A percentile compares a stretch with the other conserved stretches of the same genome.
Conservation (phyloP, 805 yeast species). For the Ogataea dorogensis region DNA sequence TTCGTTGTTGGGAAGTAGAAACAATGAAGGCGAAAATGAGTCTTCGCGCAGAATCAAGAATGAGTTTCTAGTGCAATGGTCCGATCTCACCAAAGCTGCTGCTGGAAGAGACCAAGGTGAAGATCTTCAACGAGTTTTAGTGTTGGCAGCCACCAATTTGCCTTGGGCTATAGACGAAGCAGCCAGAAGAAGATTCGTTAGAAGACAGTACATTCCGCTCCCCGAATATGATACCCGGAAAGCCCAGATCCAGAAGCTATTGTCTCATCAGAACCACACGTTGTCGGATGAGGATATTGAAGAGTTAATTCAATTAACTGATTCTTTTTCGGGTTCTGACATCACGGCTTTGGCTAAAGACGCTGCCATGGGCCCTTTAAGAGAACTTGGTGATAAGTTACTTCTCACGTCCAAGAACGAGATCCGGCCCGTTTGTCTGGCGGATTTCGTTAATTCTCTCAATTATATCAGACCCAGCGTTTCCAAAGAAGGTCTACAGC, state of each 20-base stretch:
- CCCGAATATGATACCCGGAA: constrained; percentile 84
- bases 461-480: constrained; percentile 86
- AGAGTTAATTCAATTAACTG: constrained; percentile 59
- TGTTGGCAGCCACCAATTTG: constrained; percentile 89
- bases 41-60: constrained; percentile 87
- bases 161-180: constrained; percentile 99
- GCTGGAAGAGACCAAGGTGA: constrained; percentile 61
- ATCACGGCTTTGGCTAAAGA: constrained; percentile 92
- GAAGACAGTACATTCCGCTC: constrained; percentile 89
- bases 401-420: constrained; percentile 66
- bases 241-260: constrained; percentile 64
- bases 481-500: constrained; percentile 69
- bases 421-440: constrained; percentile 70
- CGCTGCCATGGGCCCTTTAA: constrained; percentile 96
- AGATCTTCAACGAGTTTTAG: constrained; percentile 69
- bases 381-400: constrained; percentile 84
- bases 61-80: constrained; percentile 94
- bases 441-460: constrained; percentile 75
- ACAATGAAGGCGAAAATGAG: constrained; percentile 72
- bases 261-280: constrained; percentile 71
- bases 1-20: constrained; percentile 76
- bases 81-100: constrained; percentile 84
- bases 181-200: constrained; percentile 87
- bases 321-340: constrained; percentile 82
- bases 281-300: constrained; percentile 62